Percentiles rank a stretch among this genome's conserved stretches.
Evolutionary conservation across 2,329 filamentous ascomycete genomes (phyloP).

Genomic region (Hypoxylon sp.): DNA sequence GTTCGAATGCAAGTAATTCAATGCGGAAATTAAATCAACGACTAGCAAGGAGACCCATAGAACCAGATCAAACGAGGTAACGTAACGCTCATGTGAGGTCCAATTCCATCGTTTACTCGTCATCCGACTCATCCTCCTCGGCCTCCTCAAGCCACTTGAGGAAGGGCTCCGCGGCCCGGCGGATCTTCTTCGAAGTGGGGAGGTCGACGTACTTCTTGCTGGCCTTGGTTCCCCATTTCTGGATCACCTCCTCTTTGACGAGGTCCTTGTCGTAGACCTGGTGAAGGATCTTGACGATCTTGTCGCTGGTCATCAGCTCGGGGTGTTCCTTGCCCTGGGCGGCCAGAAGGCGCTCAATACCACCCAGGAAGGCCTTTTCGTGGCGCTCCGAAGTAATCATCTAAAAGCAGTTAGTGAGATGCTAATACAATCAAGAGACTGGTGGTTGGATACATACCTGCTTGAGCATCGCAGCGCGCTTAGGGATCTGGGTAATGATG

Average conservation of each 20-base stretch:
- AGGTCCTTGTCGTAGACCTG: conserved; percentile 92
- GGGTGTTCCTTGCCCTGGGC: conserved; percentile 77
- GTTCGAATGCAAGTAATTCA: background rate
- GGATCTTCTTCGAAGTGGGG: conserved; percentile 89
- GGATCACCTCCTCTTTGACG: conserved; percentile 85
- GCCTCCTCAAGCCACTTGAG: conserved; percentile 92
- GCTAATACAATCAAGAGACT: background rate
- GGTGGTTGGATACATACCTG: conserved; percentile 62
- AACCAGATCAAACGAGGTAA: conserved; percentile 1
- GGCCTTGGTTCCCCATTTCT: conserved; percentile 91
- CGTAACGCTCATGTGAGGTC: background rate
- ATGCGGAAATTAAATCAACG: conserved; percentile 10
- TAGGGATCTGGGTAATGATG: conserved; percentile 85
- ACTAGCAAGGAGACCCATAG: conserved; percentile 13
- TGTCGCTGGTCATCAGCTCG: conserved; percentile 70
- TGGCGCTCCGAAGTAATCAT: conserved; percentile 91
- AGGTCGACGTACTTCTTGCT: conserved; percentile 99
- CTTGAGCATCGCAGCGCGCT: conserved; percentile 86
- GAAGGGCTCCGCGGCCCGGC: conserved; percentile 93
- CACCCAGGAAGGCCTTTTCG: conserved; percentile 93
- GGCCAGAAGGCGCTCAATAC: conserved; percentile 89
- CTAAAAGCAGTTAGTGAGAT: conserved; percentile 53
- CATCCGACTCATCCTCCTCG: conserved; percentile 77
- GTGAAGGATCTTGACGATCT: conserved; percentile 87
- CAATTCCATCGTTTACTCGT: conserved; percentile 48